Base-by-base conservation (phyloP, 495 filamentous ascomycete species). In the Glonium stellatum region DNA sequence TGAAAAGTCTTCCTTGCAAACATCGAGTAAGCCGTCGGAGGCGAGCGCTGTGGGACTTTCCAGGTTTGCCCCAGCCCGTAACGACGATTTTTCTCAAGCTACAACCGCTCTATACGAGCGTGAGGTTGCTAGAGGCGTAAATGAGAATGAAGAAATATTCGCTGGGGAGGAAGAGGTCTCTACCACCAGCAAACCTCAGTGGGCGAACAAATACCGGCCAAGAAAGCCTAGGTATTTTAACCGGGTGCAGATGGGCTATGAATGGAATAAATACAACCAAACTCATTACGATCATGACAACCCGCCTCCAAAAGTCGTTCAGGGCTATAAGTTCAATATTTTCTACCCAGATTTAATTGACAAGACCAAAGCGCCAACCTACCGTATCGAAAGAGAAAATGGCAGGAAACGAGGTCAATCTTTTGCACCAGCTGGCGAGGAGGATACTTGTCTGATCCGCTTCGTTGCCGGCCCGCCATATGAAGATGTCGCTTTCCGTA, bases 211-310 rank as follows among this genome's bases (percentile, higher is more conserved):
- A 72, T 87, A 96, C 69, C 84, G 91, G 15, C 92, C 95, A 22
- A 81, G 93, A 54, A 97, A 97, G 75, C 95, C 93, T 10, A 82
- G 89, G 34, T 97, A 97, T 75, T 97, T 99, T 80, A 97, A 97
- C 70, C 85, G 93, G 21, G 92, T 97, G 42, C 91, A 96, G 73
- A 97, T 96, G 89, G 93, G 93, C 42, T 99, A 97, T 73, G 93
- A 99, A 71, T 99, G 93, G 93, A 99, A 99, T 72, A 99, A 99
- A 70, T 99, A 99, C 78, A 99, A 99, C 67, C 93, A 99, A 73
- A 99, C 93, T 1, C 93, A 99, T 76, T 99, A 99, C 75, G 95
- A 97, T 69, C 92, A 97, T 72, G 95, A 97, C 68, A 96, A 99
- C 66, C 93, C 93, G 6, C 93, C 93, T 1, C 93, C 93, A 13